Percentiles rank a stretch among this genome's conserved stretches.
These are phyloP conservation scores for Tulasnella sp. DNA, from an alignment of 768 basidiomycete genomes.

Conservation along the genomic window DNA sequence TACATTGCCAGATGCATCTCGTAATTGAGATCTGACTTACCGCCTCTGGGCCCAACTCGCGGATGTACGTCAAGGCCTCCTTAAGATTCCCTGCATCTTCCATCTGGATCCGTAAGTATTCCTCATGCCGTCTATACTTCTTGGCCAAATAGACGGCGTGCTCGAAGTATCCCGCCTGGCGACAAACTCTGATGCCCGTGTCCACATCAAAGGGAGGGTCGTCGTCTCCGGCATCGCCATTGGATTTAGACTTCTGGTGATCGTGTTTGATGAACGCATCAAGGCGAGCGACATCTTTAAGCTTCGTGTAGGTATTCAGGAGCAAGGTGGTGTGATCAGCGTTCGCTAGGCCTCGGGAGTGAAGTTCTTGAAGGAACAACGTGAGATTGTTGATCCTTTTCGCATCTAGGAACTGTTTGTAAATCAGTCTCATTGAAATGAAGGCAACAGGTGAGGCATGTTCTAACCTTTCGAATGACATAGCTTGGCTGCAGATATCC, in stretches of 20 bases:
- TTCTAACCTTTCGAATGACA: slow-evolving; percentile 82
- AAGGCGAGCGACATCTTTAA: slow-evolving; percentile 78
- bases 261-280: slow-evolving; percentile 90
- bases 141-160: slow-evolving; percentile 89
- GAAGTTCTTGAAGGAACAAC: slow-evolving; percentile 91
- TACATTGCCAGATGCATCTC: background rate
- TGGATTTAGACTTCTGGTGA: slow-evolving; percentile 33
- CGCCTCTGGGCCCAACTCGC: slow-evolving; percentile 63
- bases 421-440: slow-evolving; percentile 8
- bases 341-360: slow-evolving; percentile 80
- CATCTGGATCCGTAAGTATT: slow-evolving; percentile 86
- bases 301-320: slow-evolving; percentile 94
- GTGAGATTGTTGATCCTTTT: slow-evolving; percentile 93
- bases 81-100: slow-evolving; percentile 77
- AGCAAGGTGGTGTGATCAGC: slow-evolving; percentile 94
- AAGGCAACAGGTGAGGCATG: background rate
- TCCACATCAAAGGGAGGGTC: slow-evolving; percentile 95
- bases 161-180: slow-evolving; percentile 92
- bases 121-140: slow-evolving; percentile 84
- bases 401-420: slow-evolving; percentile 77
- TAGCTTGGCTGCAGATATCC: slow-evolving; percentile 86
- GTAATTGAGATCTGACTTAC: slow-evolving; percentile 36
- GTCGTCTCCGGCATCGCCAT: slow-evolving; percentile 27
- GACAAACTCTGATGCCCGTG: slow-evolving; percentile 91
- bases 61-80: slow-evolving; percentile 73